phyloP scores from a whole-genome alignment of 2,329 filamentous ascomycete genomes.

The Lachnellula hyalina region DNA sequence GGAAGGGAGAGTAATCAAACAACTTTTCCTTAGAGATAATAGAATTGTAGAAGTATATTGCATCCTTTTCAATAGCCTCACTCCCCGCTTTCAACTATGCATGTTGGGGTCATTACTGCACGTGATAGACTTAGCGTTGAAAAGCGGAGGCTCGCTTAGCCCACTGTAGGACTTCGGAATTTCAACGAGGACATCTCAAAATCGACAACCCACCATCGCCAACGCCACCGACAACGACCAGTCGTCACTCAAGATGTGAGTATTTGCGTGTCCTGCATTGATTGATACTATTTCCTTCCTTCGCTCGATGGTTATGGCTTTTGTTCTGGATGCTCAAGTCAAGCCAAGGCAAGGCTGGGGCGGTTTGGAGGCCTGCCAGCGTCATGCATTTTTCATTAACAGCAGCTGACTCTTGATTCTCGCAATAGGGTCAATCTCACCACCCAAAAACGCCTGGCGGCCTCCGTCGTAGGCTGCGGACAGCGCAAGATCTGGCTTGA shows the following conservation, averaged over 20 bases:
- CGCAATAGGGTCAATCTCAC: constrained; percentile 90
- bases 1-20: neutral
- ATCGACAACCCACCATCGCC: constrained; percentile 29
- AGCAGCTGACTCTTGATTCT: constrained; percentile 25
- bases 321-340: too few species aligned
- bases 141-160: too few species aligned
- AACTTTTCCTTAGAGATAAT: too few species aligned
- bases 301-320: too few species aligned
- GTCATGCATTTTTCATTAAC: constrained; percentile 15
- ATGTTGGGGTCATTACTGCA: neutral
- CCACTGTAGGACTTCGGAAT: neutral
- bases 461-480: constrained; percentile 96
- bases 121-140: too few species aligned
- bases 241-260: constrained; percentile 30
- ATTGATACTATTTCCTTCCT: too few species aligned
- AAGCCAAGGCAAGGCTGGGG: neutral
- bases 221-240: constrained; percentile 27
- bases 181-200: constrained; percentile 7
- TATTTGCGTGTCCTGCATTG: constrained; percentile 2
- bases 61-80: too few species aligned
- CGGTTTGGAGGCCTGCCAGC: neutral
- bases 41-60: too few species aligned
- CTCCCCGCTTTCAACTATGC: too few species aligned
- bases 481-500: constrained; percentile 99
- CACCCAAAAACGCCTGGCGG: constrained; percentile 99